Base-by-base conservation (phyloP, 2,329 filamentous ascomycete genomes). In the Aspergillus sp. region DNA sequence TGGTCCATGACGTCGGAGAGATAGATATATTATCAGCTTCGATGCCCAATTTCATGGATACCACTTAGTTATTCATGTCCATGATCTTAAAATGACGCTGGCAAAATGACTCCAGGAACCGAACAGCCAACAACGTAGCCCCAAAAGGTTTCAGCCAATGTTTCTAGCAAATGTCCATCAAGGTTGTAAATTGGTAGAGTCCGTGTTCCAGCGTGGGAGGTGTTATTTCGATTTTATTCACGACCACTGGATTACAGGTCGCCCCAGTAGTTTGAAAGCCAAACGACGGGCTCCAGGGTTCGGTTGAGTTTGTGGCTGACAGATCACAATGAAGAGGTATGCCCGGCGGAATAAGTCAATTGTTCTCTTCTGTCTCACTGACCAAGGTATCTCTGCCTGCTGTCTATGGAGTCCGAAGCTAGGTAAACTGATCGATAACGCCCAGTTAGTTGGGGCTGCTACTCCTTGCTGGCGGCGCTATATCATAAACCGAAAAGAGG, bases 391-490 rank as follows among this genome's bases (percentile, higher is more conserved):
- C 66, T 70, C 61, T 77, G 78, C 75, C 79, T 87, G 84, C 88
- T 88, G 84, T 88, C 87, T 88, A 90, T 86, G 86, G 83, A 86
- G 72, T 76, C 77, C 77, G 83, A 85, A 85, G 85, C 86, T 89
- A 89, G 84, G 83, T 85, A 84, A 82, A 85, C 61, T 71, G 68
- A 66, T 71, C 77, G 77, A 77, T 65, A 68, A 62, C 64, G 64
- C 64, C 65, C 66, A 68, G 67, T 70, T 67, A 72, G 71, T 64
- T 67, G 69, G 70, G 69, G 69, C 68, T 66, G 72, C 72, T 76
- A 81, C 73, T 77, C 79, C 79, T 75, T 79, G 80, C 69, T 80
- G 80, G 81, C 83, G 79, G 83, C 86, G 83, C 80, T 84, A 83
- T 87, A 86, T 85, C 79, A 84, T 84, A 83, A 85, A 84, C 86